phyloP scores from a whole-genome alignment of 257 asterid genomes.

The Oldenlandia corymbosa region DNA sequence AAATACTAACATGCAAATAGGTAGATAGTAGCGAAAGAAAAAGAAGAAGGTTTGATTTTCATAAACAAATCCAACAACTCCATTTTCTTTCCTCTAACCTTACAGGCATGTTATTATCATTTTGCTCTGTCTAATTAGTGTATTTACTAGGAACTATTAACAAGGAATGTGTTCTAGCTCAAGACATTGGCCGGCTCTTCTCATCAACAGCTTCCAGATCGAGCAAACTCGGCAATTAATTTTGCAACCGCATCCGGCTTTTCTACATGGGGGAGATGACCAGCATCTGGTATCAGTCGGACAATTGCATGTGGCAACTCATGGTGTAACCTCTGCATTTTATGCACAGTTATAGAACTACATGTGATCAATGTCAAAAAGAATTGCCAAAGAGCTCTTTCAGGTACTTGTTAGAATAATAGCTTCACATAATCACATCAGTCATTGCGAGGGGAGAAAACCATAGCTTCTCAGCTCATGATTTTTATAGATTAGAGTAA shows the following conservation, averaged over 20 bases:
- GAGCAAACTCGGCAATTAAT: conserved; percentile 44
- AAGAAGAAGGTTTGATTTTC: too few species aligned
- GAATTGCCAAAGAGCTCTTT: background rate
- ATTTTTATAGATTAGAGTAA: too few species aligned
- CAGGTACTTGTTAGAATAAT: background rate
- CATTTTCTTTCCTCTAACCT: too few species aligned
- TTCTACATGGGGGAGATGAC: conserved; percentile 79
- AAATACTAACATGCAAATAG: too few species aligned
- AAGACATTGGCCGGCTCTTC: background rate
- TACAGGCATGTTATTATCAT: too few species aligned
- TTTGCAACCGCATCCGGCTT: conserved; percentile 46
- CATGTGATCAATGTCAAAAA: background rate
- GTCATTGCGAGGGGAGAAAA: too few species aligned
- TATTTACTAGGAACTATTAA: background rate
- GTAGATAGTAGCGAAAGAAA: too few species aligned
- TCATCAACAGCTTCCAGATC: background rate
- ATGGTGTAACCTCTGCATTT: conserved; percentile 40
- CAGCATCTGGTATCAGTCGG: conserved; percentile 39
- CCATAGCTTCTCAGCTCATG: background rate
- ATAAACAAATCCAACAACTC: too few species aligned
- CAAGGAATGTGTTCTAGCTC: background rate
- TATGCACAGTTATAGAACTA: background rate
- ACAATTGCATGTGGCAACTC: conserved; percentile 53
- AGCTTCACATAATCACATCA: background rate
- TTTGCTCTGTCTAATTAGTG: too few species aligned